Conservation (phyloP, 257 asterid genomes). For the Petrea volubilis region DNA sequence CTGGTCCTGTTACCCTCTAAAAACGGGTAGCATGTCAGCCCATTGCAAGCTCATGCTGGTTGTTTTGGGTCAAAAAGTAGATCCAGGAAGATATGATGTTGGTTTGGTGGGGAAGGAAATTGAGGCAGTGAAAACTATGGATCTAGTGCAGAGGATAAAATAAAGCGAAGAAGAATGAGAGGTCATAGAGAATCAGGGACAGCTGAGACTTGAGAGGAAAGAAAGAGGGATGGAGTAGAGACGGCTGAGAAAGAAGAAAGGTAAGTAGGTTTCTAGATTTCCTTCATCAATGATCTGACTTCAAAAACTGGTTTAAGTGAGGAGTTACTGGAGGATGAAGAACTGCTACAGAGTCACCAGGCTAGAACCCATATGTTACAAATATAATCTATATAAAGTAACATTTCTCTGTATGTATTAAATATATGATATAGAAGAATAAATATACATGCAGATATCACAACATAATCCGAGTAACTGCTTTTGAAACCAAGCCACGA, state of each 20-base stretch:
- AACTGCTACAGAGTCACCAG: not conserved
- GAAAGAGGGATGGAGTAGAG: not conserved
- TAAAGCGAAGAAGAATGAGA: not conserved
- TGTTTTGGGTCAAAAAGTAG: not conserved
- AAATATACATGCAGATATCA: not conserved
- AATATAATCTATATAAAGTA: constrained; percentile 1
- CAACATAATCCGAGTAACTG: not conserved
- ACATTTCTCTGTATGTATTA: not conserved
- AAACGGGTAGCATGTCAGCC: not conserved
- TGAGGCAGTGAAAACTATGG: not conserved
- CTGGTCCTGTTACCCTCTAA: not conserved
- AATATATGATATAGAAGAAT: not conserved
- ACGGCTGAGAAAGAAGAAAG: not conserved
- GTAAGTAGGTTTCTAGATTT: not conserved
- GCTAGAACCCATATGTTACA: constrained; percentile 8
- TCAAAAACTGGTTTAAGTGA: not conserved
- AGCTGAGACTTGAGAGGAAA: not conserved
- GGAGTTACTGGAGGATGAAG: not conserved
- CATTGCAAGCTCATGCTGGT: not conserved
- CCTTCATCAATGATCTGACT: not conserved
- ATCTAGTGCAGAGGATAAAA: not conserved
- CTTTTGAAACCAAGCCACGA: not conserved
- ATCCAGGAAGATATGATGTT: not conserved
- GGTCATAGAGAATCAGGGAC: not conserved
- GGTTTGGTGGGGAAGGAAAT: not conserved